Percentiles rank a stretch among this genome's conserved stretches.
Evolutionary conservation across 306 rosid species (phyloP).

Genomic region (Prunus persica): Prunus_persica_NCBIv2 NC_034009.1:10934001-10934500

Average conservation of each 20-base stretch:
- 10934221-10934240: not conserved
- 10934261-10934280: not conserved
- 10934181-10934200: not conserved
- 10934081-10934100: constrained; percentile 23
- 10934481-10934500: constrained; percentile 30
- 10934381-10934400: constrained; percentile 12
- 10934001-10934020: constrained; percentile 5
- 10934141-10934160: constrained; percentile 30
- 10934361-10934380: constrained; percentile 59
- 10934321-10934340: not conserved
- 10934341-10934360: constrained; percentile 6
- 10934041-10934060: constrained; percentile 11
- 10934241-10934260: not conserved
- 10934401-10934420: not conserved
- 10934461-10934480: constrained; percentile 17
- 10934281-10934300: not conserved
- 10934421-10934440: not conserved
- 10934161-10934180: constrained; percentile 21
- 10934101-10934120: not conserved
- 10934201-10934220: not conserved
- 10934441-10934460: constrained; percentile 4
- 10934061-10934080: constrained; percentile 21
- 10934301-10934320: not conserved
- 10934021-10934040: constrained; percentile 28
- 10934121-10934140: constrained; percentile 6